phyloP scores from a whole-genome alignment of 106 monocot genomes.

The Agapanthus africanus region DNA sequence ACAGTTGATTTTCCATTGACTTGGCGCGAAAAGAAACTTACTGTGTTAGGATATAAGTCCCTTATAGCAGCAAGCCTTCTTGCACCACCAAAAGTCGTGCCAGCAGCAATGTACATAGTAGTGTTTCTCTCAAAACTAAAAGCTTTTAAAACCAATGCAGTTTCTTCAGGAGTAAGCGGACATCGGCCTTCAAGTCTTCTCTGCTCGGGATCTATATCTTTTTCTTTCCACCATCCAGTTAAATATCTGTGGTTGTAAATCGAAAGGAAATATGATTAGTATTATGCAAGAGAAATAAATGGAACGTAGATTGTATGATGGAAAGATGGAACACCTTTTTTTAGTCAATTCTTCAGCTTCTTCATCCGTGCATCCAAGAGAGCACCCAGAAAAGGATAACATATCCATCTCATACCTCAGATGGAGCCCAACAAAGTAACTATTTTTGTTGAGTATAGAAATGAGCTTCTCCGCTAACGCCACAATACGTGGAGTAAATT shows the following conservation, averaged over 20 bases:
- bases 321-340: slow-evolving; percentile 51
- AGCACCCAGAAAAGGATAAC: slow-evolving; percentile 88
- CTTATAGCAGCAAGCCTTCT: slow-evolving; percentile 49
- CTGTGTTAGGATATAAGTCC: slow-evolving; percentile 55
- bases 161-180: no score
- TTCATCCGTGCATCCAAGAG: no score
- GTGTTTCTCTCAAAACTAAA: slow-evolving; percentile 48
- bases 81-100: slow-evolving; percentile 78
- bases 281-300: background rate
- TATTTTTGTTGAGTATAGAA: slow-evolving; percentile 52
- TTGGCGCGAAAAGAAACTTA: slow-evolving; percentile 23
- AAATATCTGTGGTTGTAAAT: slow-evolving; percentile 29
- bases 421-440: no score
- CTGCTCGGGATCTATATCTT: slow-evolving; percentile 71
- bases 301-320: background rate
- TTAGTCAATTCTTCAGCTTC: slow-evolving; percentile 60
- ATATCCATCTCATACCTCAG: slow-evolving; percentile 98
- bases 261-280: background rate
- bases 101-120: slow-evolving; percentile 83
- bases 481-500: no score
- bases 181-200: slow-evolving; percentile 80
- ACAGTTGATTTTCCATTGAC: background rate
- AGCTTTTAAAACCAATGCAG: slow-evolving; percentile 62
- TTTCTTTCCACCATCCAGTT: slow-evolving; percentile 95
- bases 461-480: no score